These are phyloP conservation scores for Stenogyne calaminthoides DNA, from an alignment of 305 asterid species.

Conservation along the genomic window DNA sequence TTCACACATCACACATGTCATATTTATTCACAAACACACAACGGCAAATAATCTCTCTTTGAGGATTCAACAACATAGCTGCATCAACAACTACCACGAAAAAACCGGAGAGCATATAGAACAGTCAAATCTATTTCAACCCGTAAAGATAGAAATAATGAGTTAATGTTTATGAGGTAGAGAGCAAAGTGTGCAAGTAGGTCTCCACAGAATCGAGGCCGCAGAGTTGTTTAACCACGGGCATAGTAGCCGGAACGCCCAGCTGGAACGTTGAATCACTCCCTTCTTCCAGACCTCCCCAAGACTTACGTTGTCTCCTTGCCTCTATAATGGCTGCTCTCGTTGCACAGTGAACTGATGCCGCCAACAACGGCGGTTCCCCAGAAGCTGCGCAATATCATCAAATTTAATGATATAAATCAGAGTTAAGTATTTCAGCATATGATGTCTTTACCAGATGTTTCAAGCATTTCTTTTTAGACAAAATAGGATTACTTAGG, in stretches of 20 bases:
- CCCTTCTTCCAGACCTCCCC: constrained; percentile 60
- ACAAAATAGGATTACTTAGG: neutral
- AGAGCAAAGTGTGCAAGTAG: constrained; percentile 31
- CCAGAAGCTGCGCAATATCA: constrained; percentile 63
- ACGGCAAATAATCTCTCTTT: neutral
- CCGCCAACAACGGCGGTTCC: constrained; percentile 81
- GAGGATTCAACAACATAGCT: neutral
- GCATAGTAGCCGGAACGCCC: constrained; percentile 69
- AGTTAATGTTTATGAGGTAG: neutral
- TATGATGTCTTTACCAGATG: neutral
- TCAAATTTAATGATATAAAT: neutral
- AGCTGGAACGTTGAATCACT: constrained; percentile 46
- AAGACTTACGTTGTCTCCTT: constrained; percentile 53
- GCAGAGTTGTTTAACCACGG: constrained; percentile 62
- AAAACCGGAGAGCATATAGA: neutral
- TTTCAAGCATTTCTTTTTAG: neutral
- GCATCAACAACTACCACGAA: neutral
- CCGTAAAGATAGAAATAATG: neutral
- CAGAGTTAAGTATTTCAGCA: no score
- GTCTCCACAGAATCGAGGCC: constrained; percentile 58
- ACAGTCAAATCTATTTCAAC: neutral
- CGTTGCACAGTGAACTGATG: constrained; percentile 73
- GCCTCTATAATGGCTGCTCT: constrained; percentile 80
- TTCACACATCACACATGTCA: neutral
- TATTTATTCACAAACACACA: neutral